Percentiles rank a stretch among this genome's conserved stretches.
Conservation (phyloP, 352 stramenopile species). For the Lagenidium sp. region DNA sequence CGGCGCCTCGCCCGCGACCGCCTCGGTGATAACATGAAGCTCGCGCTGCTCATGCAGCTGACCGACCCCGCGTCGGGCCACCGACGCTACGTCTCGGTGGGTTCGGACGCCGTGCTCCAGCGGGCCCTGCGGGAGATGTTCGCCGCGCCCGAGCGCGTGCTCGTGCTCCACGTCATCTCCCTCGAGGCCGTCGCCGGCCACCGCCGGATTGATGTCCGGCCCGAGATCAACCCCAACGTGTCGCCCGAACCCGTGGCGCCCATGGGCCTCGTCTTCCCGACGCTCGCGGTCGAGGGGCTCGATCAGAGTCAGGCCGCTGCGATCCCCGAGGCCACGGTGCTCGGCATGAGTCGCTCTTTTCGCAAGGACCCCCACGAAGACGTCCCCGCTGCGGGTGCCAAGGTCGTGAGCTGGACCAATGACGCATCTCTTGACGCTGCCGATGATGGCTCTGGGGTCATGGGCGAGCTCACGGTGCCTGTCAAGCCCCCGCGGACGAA, state of each 20-base stretch:
- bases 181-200: slow-evolving; percentile 37
- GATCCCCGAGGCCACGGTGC: neutral
- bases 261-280: slow-evolving; percentile 65
- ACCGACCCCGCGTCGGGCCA: slow-evolving; percentile 13
- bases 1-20: slow-evolving; percentile 60
- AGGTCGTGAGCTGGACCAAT: neutral
- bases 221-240: slow-evolving; percentile 72
- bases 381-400: too few relatives aligned
- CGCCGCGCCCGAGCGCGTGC: slow-evolving; percentile 34
- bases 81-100: slow-evolving; percentile 52
- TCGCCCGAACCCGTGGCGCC: slow-evolving; percentile 65
- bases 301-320: too few relatives aligned
- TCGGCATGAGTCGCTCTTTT: slow-evolving; percentile 40
- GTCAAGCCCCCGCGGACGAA: neutral
- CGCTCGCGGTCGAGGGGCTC: slow-evolving; percentile 37
- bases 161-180: slow-evolving; percentile 72
- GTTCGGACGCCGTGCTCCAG: slow-evolving; percentile 38
- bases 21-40: slow-evolving; percentile 41
- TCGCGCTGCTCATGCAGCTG: slow-evolving; percentile 55
- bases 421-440: neutral
- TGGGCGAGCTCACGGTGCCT: neutral
- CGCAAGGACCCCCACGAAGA: too few relatives aligned
- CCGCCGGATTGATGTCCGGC: slow-evolving; percentile 61
- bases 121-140: slow-evolving; percentile 64
- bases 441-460: slow-evolving; percentile 10